These are phyloP conservation scores for Ilyonectria robusta DNA, from an alignment of 2,329 filamentous ascomycete species.

Conservation along the genomic window DNA sequence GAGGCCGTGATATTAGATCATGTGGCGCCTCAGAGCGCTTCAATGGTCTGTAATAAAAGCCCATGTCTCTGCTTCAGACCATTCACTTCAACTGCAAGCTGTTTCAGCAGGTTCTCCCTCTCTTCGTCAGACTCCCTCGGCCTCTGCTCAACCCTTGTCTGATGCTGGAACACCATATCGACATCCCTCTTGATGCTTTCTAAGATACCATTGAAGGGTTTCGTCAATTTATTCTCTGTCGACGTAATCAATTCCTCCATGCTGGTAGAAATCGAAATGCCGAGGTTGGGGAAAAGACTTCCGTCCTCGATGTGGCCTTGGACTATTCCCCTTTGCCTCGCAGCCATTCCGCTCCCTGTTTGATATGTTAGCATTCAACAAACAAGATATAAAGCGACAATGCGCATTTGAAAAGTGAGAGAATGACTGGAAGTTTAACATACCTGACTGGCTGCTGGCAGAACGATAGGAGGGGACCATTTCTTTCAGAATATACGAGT, in stretches of 20 bases:
- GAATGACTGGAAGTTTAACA: neutral
- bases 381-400: neutral
- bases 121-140: neutral
- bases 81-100: neutral
- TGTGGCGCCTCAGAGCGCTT: neutral
- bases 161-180: neutral
- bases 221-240: neutral
- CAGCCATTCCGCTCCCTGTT: conserved; percentile 10
- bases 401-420: neutral
- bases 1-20: neutral
- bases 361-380: neutral
- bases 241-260: neutral
- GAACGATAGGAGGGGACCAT: conserved; percentile 31
- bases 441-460: conserved; percentile 4
- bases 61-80: neutral
- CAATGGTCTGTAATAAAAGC: neutral
- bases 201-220: neutral
- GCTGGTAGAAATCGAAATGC: conserved; percentile 5
- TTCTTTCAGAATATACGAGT: conserved; percentile 33
- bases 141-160: neutral
- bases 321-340: conserved; percentile 1
- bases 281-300: conserved; percentile 10
- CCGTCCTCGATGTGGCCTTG: conserved; percentile 23
- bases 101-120: neutral
- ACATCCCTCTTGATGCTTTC: conserved; percentile 2